Base-by-base conservation (phyloP, 2,329 filamentous ascomycete genomes). In the Exophiala sideris region DNA sequence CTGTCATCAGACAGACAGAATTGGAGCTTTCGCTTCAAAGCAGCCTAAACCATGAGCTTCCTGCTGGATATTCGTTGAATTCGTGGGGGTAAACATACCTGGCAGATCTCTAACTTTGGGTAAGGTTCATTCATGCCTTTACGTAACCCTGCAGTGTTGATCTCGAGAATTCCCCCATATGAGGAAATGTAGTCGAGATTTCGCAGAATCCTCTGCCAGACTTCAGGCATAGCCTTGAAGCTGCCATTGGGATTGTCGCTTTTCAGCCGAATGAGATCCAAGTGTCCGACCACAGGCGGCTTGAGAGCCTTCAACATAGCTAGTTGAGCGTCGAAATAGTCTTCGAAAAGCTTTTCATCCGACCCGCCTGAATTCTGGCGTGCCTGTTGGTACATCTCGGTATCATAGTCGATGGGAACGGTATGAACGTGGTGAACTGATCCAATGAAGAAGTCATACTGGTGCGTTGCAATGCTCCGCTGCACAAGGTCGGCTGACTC, bases 1-100 rank as follows among this genome's bases (percentile, higher is more conserved):
- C 91, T 96, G 72, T 99, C 94, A 70, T 99, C 94, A 5, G 89
- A 96, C 64, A 99, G 79, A 49, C 90, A 95, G 71, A 97, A 95
- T 56, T 81, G 82, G 20, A 94, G 91, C 20, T 86, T 86, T 64
- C 89, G 78, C 6, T 72, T 72, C 50, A 91, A 67, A 76, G 90
- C 95, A 68, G 83, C 82, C 86, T 88, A 58, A 10, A 50, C 32
- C 8, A 29, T 48, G 12, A 45, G 48, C 9, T 36, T 18, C 34
- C 29, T 21, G 56, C 45, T 54, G 50, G 33, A 36, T 12, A 21
- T 6, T 24, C 9, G 21, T 24, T 18, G 20, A 2, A 11, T 20
- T 9, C 48, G 59, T 54, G 47, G 42, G 42, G 42, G 52, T 76
- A 4, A 29, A 29, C 24, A 29, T 63, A 88, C 86, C 79, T 89